Conservation (phyloP, 1,139 yeast species). For the Hanseniaspora uvarum region DNA sequence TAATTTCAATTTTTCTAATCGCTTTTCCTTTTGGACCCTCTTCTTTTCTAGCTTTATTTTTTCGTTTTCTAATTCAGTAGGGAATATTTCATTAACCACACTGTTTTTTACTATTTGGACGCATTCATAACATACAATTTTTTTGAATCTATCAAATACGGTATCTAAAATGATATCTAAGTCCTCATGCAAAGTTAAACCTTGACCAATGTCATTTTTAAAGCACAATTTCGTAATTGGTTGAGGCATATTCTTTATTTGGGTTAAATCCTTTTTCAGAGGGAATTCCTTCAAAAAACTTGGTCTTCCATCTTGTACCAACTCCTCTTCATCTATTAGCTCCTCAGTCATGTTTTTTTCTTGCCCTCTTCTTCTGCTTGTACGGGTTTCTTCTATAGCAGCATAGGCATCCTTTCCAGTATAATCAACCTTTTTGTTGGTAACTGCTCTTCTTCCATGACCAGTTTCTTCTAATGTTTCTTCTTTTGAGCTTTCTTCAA, state of each 20-base stretch:
- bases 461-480: slow-evolving; percentile 22
- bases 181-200: slow-evolving; percentile 4
- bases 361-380: slow-evolving; percentile 41
- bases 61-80: neutral
- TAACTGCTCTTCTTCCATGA: slow-evolving; percentile 29
- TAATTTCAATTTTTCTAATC: neutral
- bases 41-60: neutral
- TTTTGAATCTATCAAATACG: slow-evolving; percentile 1
- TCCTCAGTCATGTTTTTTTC: slow-evolving; percentile 29
- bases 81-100: slow-evolving; percentile 1
- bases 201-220: neutral
- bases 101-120: neutral
- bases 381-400: slow-evolving; percentile 40
- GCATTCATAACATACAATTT: slow-evolving; percentile 6
- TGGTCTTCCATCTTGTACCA: slow-evolving; percentile 22
- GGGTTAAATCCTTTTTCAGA: neutral
- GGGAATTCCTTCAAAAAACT: slow-evolving; percentile 16
- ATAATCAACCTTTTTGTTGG: slow-evolving; percentile 37
- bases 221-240: slow-evolving; percentile 9
- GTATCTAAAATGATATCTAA: slow-evolving; percentile 5
- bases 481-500: neutral
- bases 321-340: slow-evolving; percentile 24
- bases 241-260: neutral
- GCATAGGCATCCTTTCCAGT: slow-evolving; percentile 39
- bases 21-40: neutral